Evolutionary conservation across 2,329 filamentous ascomycete genomes (phyloP).

Genomic region (Penicillium vulpinum): DNA sequence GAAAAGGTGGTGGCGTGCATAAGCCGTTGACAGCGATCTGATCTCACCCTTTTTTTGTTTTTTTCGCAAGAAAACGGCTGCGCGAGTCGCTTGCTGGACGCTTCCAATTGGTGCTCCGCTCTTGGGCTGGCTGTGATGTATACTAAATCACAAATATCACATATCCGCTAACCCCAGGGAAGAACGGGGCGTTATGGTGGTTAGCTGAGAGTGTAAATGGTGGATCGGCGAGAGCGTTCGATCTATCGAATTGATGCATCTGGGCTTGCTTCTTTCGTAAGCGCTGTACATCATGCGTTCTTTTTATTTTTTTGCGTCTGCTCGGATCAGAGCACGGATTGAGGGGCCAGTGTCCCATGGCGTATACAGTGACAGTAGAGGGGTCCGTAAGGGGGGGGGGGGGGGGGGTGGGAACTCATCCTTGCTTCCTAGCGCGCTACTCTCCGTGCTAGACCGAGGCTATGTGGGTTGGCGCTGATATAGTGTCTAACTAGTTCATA

Average conservation of each 20-base stretch:
- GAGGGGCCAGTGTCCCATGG: neutral
- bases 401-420: neutral
- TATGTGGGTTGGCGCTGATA: neutral
- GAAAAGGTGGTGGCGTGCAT: slow-evolving; percentile 3
- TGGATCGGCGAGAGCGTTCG: neutral
- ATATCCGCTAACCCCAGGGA: neutral
- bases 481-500: neutral
- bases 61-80: neutral
- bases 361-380: too few relatives aligned
- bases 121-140: neutral
- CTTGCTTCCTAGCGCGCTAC: slow-evolving; percentile 7
- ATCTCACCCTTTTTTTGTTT: neutral
- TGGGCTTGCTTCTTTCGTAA: neutral
- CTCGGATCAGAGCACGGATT: neutral
- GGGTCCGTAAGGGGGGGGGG: neutral
- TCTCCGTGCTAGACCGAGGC: neutral
- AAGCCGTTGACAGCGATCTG: slow-evolving; percentile 8
- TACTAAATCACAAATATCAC: neutral
- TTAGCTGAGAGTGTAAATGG: neutral
- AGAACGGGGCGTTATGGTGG: neutral
- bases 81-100: neutral
- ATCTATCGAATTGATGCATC: slow-evolving; percentile 1
- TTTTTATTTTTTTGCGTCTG: neutral
- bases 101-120: neutral
- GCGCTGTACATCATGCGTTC: neutral